Percentiles rank a stretch among this genome's conserved stretches.
phyloP scores from a whole-genome alignment of 208 protist genomes.

The Acanthamoeba castellanii region DNA sequence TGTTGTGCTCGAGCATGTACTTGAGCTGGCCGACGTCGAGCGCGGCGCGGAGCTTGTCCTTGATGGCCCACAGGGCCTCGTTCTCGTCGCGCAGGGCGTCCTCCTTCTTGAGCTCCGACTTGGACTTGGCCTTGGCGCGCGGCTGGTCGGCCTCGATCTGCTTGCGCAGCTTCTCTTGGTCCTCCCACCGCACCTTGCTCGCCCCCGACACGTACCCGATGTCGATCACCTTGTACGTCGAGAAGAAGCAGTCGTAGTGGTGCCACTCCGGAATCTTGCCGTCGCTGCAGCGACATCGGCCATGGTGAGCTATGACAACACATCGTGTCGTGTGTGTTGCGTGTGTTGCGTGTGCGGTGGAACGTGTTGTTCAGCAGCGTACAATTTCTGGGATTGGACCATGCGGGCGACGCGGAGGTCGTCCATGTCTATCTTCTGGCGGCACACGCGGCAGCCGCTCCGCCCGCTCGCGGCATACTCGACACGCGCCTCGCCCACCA shows the following conservation, averaged over 20 bases:
- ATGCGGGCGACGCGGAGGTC: conserved; percentile 27
- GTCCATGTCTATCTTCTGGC: conserved; percentile 23
- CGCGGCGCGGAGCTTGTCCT: conserved; percentile 14
- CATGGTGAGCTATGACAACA: no score
- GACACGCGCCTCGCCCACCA: neutral
- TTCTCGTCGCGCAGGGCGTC: conserved; percentile 15
- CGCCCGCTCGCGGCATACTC: conserved; percentile 21
- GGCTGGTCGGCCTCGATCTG: conserved; percentile 30
- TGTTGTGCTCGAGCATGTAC: conserved; percentile 59
- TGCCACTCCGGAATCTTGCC: conserved; percentile 53
- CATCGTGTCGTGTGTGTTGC: no score
- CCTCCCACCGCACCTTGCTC: conserved; percentile 30
- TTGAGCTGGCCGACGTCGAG: conserved; percentile 42
- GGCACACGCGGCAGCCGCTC: conserved; percentile 29
- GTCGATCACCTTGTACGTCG: neutral
- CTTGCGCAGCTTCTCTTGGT: conserved; percentile 13
- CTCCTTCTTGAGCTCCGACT: neutral
- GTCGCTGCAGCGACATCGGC: neutral
- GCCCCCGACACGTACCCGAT: conserved; percentile 38
- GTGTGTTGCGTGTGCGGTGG: no score
- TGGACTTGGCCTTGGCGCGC: neutral
- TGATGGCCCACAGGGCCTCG: conserved; percentile 32
- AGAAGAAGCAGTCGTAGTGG: conserved; percentile 39
- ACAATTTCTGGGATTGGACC: conserved; percentile 48
- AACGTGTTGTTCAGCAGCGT: neutral